These are phyloP conservation scores for Annona squamosa DNA, from an alignment of 164 flowering plant genomes.

Conservation along the genomic window DNA sequence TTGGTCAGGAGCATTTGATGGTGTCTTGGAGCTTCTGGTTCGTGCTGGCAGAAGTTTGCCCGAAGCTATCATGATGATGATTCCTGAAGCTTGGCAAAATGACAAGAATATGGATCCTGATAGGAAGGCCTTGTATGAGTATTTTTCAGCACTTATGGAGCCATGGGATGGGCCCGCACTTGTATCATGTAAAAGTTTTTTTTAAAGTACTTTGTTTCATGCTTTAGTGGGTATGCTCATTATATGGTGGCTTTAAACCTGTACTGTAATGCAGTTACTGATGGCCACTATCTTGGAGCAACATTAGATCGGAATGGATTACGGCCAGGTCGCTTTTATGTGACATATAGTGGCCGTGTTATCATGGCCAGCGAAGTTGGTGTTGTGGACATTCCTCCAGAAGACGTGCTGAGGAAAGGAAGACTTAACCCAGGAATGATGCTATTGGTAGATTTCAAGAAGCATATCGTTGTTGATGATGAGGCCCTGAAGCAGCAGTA, in stretches of 20 bases:
- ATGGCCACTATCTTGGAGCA: constrained; percentile 98
- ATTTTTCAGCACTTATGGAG: constrained; percentile 94
- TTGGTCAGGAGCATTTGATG: constrained; percentile 88
- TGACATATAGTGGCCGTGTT: constrained; percentile 91
- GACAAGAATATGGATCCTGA: constrained; percentile 97
- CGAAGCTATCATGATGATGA: constrained; percentile 99
- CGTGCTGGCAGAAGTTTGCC: constrained; percentile 99
- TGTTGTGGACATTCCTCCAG: constrained; percentile 90
- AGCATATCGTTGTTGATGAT: constrained; percentile 93
- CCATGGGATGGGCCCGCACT: constrained; percentile 99
- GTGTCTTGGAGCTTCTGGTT: constrained; percentile 91
- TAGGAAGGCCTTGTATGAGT: constrained; percentile 85
- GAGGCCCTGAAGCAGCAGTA: constrained; percentile 85
- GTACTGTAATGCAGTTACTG: constrained; percentile 66
- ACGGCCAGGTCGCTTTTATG: constrained; percentile 94
- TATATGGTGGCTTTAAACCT: not conserved
- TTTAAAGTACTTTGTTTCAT: not conserved
- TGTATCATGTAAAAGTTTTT: constrained; percentile 62
- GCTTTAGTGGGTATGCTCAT: not conserved
- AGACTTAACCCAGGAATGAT: constrained; percentile 99
- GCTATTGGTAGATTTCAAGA: constrained; percentile 97
- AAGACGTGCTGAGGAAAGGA: constrained; percentile 86
- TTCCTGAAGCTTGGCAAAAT: constrained; percentile 99
- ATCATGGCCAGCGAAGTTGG: constrained; percentile 99
- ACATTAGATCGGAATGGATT: constrained; percentile 95